A percentile compares a stretch with the other conserved stretches of the same genome.
phyloP scores from a whole-genome alignment of 139 green algal species.

The Picochlorum sp. region DNA sequence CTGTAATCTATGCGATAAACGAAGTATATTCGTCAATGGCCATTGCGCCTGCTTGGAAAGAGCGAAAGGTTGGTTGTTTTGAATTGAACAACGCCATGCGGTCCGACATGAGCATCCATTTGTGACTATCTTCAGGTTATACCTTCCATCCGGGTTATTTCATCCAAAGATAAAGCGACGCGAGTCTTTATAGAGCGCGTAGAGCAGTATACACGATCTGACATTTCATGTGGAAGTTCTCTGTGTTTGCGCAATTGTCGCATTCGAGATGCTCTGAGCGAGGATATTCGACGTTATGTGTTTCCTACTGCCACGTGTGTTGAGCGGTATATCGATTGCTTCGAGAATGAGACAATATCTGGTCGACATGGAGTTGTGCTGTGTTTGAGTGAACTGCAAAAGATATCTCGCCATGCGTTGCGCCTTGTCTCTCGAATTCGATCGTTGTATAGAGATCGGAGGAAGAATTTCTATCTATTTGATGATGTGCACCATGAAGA shows the following conservation, averaged over 20 bases:
- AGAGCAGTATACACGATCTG: neutral
- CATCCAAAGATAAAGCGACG: neutral
- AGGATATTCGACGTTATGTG: neutral
- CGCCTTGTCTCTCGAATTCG: constrained; percentile 29
- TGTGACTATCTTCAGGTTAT: too few relatives aligned
- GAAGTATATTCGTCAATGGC: too few relatives aligned
- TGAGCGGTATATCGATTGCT: neutral
- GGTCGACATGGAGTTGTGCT: neutral
- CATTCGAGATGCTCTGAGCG: neutral
- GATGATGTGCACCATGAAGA: constrained; percentile 47
- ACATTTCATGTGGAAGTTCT: neutral
- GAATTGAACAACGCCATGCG: too few relatives aligned
- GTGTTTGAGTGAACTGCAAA: constrained; percentile 16
- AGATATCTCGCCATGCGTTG: constrained; percentile 17
- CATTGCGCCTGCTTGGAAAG: too few relatives aligned
- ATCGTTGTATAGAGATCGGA: constrained; percentile 44
- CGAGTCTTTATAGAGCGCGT: neutral
- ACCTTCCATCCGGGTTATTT: too few relatives aligned
- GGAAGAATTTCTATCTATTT: constrained; percentile 40
- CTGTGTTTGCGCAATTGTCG: neutral
- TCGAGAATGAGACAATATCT: neutral
- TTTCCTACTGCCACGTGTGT: neutral
- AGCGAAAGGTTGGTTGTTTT: too few relatives aligned
- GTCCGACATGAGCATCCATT: too few relatives aligned
- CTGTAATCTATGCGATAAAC: too few relatives aligned